Conservation (phyloP, 2,329 filamentous ascomycete species). For the Diaporthe vaccinii region DNA sequence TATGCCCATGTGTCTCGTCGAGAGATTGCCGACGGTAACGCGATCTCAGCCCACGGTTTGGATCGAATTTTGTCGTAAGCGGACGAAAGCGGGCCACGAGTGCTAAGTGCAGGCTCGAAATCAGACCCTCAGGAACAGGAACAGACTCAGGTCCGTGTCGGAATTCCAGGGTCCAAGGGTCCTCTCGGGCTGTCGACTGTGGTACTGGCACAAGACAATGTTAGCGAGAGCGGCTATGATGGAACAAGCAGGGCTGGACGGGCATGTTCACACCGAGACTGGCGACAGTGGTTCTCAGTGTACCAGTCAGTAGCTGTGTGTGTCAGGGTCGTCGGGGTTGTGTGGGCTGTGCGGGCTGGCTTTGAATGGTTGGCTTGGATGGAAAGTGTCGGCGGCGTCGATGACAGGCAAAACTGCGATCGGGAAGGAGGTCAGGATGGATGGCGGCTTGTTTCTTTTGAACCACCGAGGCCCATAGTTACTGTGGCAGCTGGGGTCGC, state of each 20-base stretch:
- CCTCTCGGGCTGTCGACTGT: background rate
- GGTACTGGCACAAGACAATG: conserved; percentile 1
- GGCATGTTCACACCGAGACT: background rate
- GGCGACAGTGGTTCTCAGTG: background rate
- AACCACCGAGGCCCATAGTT: background rate
- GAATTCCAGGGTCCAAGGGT: conserved; percentile 15
- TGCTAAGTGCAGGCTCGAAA: background rate
- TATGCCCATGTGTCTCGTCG: background rate
- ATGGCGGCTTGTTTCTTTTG: conserved; percentile 17
- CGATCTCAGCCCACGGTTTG: conserved; percentile 10
- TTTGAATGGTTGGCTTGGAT: background rate
- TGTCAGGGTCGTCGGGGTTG: background rate
- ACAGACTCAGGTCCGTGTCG: background rate
- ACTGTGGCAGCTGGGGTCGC: background rate
- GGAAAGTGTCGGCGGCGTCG: background rate
- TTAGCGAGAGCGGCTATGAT: background rate
- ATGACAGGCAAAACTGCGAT: conserved; percentile 27
- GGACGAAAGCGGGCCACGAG: no score
- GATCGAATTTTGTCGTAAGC: background rate
- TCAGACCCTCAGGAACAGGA: background rate
- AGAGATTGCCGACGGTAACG: background rate
- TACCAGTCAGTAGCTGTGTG: background rate
- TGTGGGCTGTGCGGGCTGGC: conserved; percentile 23
- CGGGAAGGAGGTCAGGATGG: background rate
- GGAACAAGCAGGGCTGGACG: background rate